phyloP scores from a whole-genome alignment of 2,329 filamentous ascomycete genomes.

The Metarhizium album region DNA sequence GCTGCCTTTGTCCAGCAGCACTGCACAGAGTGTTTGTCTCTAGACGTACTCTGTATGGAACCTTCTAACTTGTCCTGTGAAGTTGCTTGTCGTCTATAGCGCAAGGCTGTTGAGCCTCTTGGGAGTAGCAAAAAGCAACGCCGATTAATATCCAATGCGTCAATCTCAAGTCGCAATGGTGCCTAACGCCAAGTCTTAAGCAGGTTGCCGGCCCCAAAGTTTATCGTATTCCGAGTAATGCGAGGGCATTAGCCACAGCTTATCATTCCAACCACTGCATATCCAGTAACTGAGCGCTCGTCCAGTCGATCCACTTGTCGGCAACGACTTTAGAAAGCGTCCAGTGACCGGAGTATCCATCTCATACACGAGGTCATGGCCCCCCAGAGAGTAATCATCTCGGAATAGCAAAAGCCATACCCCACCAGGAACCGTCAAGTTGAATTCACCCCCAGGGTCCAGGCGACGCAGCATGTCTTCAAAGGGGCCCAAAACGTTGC shows the following conservation, averaged over 20 bases:
- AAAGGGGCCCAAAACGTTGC: not conserved
- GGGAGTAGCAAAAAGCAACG: too few species aligned
- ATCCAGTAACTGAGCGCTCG: not conserved
- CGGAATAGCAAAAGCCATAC: not conserved
- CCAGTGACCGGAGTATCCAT: not conserved
- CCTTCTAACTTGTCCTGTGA: too few species aligned
- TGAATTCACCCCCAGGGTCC: not conserved
- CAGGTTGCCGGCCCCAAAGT: not conserved
- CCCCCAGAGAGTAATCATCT: not conserved
- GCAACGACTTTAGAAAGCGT: not conserved
- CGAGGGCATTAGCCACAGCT: not conserved
- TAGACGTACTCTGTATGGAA: too few species aligned
- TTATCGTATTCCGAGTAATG: not conserved
- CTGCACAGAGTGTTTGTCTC: too few species aligned
- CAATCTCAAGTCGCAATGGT: not conserved
- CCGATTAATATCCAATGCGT: not conserved
- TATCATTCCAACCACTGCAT: conserved; percentile 1
- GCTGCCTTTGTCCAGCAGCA: too few species aligned
- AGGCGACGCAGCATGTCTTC: conserved; percentile 1
- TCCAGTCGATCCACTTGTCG: not conserved
- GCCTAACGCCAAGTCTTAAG: not conserved
- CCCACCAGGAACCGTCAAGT: not conserved
- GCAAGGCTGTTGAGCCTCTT: too few species aligned
- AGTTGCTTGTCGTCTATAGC: too few species aligned
- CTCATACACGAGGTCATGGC: not conserved